Evolutionary conservation across 257 asterid genomes (phyloP).

Genomic region (Capsicum rhomboideum): DNA sequence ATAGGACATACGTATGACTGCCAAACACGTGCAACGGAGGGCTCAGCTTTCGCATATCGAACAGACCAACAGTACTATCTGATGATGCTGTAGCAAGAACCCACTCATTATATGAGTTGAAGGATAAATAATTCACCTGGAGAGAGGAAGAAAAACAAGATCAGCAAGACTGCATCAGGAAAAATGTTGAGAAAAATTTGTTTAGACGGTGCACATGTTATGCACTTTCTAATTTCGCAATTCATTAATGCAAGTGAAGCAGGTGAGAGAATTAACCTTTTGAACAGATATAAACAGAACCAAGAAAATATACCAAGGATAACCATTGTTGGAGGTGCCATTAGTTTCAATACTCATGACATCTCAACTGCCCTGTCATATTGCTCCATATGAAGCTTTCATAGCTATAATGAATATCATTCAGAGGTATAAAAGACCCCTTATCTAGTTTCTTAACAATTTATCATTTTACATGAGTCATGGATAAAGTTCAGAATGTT

Average conservation of each 20-base stretch:
- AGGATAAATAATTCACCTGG: conserved; percentile 86
- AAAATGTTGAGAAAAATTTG: background rate
- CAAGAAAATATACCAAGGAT: background rate
- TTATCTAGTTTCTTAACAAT: background rate
- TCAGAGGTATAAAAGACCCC: background rate
- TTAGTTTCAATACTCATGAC: background rate
- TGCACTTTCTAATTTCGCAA: background rate
- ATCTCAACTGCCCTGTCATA: background rate
- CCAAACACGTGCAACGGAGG: conserved; percentile 70
- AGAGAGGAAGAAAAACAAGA: conserved; percentile 9
- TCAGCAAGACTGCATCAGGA: background rate
- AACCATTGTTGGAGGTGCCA: background rate
- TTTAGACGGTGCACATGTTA: background rate
- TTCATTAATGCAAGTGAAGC: background rate
- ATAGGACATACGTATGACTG: conserved; percentile 63
- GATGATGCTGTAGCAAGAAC: conserved; percentile 93
- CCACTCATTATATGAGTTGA: conserved; percentile 92
- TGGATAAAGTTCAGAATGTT: background rate
- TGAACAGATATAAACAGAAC: background rate
- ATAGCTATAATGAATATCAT: background rate
- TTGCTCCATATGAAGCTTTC: background rate
- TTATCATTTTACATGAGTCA: background rate
- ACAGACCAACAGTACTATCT: conserved; percentile 83
- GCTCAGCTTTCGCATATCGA: conserved; percentile 76
- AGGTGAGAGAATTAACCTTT: background rate